A percentile compares a stretch with the other conserved stretches of the same genome.
Evolutionary conservation across 192 early-diverging fungal genomes (phyloP).

Genomic region (Rhizophagus clarus): DNA sequence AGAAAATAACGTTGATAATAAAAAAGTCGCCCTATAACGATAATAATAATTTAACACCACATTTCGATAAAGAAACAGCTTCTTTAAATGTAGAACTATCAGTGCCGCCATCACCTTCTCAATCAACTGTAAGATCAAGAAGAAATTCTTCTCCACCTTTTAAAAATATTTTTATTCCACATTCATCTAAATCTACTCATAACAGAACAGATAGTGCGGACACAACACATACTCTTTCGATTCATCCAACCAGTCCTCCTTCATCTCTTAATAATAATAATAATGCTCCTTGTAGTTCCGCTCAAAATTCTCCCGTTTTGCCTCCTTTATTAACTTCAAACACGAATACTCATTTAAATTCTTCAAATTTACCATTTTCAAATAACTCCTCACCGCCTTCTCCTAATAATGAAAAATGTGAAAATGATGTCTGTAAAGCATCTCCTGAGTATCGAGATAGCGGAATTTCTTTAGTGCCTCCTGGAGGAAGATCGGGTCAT

Average conservation of each 20-base stretch:
- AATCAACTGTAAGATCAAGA: constrained; percentile 6
- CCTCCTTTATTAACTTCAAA: neutral
- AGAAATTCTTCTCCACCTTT: neutral
- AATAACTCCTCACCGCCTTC: neutral
- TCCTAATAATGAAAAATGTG: neutral
- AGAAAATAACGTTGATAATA: neutral
- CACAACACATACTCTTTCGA: neutral
- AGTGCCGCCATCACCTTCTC: constrained; percentile 16
- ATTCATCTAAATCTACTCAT: neutral
- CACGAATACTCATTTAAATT: neutral
- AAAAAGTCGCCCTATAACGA: neutral
- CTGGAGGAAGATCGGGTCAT: neutral
- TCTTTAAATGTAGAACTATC: constrained; percentile 13
- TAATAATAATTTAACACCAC: neutral
- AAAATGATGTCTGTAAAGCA: neutral
- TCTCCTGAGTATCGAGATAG: neutral
- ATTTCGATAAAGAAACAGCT: constrained; percentile 14
- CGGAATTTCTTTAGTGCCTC: constrained; percentile 3
- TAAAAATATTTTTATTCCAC: constrained; percentile 13
- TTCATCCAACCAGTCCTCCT: neutral
- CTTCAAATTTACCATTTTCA: neutral
- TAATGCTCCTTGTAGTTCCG: neutral
- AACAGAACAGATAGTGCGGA: constrained; percentile 18
- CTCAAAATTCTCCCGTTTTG: neutral
- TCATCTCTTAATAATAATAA: constrained; percentile 20